phyloP scores from a whole-genome alignment of 257 asterid genomes.

The Scutellaria minor region DNA sequence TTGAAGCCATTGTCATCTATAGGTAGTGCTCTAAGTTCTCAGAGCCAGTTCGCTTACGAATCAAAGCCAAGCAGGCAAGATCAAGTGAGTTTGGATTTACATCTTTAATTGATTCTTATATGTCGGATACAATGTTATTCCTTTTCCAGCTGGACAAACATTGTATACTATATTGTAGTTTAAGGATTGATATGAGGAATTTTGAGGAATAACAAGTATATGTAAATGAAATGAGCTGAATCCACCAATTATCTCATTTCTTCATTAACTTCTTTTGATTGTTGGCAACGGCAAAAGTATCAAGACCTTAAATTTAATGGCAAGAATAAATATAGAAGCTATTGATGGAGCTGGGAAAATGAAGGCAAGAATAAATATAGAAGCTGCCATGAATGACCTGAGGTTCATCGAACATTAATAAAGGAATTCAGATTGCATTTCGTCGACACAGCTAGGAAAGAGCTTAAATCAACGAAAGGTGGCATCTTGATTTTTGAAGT shows the following conservation, averaged over 20 bases:
- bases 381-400: too few relatives aligned
- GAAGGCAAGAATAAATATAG: too few relatives aligned
- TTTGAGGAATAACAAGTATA: slow-evolving; percentile 16
- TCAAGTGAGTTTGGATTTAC: slow-evolving; percentile 81
- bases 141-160: not conserved
- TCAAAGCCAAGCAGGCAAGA: slow-evolving; percentile 56
- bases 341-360: too few relatives aligned
- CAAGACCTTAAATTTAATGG: too few relatives aligned
- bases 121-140: too few relatives aligned
- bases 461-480: too few relatives aligned
- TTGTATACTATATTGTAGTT: not conserved
- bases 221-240: slow-evolving; percentile 9
- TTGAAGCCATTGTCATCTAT: slow-evolving; percentile 38
- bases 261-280: not conserved
- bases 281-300: too few relatives aligned
- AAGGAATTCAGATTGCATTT: too few relatives aligned
- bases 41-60: slow-evolving; percentile 47
- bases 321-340: too few relatives aligned
- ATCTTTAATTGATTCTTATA: slow-evolving; percentile 45
- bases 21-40: slow-evolving; percentile 31
- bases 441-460: too few relatives aligned
- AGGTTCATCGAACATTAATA: too few relatives aligned
- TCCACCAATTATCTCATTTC: not conserved
- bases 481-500: too few relatives aligned
- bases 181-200: slow-evolving; percentile 7